A percentile compares a stretch with the other conserved stretches of the same genome.
These are phyloP conservation scores for Ophiostoma ips DNA, from an alignment of 2,329 filamentous ascomycete species.

Conservation along the genomic window DNA sequence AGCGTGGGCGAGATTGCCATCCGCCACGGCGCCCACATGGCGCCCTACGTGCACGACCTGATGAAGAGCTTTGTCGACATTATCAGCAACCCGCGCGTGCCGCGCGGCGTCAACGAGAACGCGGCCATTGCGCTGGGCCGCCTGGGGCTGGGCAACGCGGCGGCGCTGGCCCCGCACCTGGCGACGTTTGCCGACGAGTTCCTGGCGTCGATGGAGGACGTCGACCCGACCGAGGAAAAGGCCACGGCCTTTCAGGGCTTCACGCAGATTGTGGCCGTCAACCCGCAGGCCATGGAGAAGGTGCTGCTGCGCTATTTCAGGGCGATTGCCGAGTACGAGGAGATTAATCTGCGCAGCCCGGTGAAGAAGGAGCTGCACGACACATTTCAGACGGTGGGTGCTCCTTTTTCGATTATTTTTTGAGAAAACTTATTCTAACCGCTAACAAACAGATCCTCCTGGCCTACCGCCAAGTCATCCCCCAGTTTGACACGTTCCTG, in stretches of 20 bases:
- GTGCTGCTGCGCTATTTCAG: conserved; percentile 70
- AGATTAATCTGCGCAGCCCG: conserved; percentile 45
- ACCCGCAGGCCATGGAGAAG: conserved; percentile 85
- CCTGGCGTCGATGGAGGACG: conserved; percentile 65
- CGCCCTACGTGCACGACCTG: conserved; percentile 61
- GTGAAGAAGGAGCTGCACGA: conserved; percentile 52
- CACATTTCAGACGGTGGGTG: conserved; percentile 63
- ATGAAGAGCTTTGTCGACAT: conserved; percentile 69
- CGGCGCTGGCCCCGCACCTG: conserved; percentile 65
- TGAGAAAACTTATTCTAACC: conserved; percentile 1
- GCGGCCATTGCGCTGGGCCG: conserved; percentile 85
- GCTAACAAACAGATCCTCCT: conserved; percentile 30
- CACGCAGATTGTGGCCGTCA: conserved; percentile 67
- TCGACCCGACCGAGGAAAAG: conserved; percentile 86
- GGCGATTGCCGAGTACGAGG: conserved; percentile 65
- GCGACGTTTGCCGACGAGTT: conserved; percentile 71
- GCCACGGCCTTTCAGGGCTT: conserved; percentile 88
- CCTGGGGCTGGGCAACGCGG: conserved; percentile 65
- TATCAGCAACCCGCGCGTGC: conserved; percentile 71
- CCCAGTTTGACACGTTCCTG: conserved; percentile 43
- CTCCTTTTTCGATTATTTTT: neutral
- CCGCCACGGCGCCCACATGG: conserved; percentile 60
- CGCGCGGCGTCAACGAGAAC: conserved; percentile 80
- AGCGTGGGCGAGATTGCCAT: conserved; percentile 85
- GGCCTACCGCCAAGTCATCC: conserved; percentile 45